Evolutionary conservation across 768 basidiomycete genomes (phyloP).

Genomic region (Gymnopilus dilepis): DNA sequence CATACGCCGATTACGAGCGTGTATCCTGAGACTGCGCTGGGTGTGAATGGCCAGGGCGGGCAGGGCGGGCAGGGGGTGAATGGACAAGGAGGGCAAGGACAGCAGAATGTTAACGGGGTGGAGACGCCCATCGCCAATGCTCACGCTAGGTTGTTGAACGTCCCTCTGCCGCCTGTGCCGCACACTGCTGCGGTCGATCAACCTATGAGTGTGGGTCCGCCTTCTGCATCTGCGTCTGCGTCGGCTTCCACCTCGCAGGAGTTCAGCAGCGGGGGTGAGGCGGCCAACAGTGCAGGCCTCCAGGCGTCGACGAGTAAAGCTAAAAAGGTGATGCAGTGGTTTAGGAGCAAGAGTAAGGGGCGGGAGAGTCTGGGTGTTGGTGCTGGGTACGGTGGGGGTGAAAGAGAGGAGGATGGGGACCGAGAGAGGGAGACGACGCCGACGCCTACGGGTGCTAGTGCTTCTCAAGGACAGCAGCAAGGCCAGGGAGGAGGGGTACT

Average conservation of each 20-base stretch:
- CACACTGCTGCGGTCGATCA: not conserved
- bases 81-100: no score
- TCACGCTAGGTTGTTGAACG: not conserved
- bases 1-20: slow-evolving; percentile 29
- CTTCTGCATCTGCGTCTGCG: not conserved
- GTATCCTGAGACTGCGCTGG: not conserved
- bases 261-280: slow-evolving; percentile 25
- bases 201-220: not conserved
- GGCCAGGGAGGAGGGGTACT: not conserved
- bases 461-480: not conserved
- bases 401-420: slow-evolving; percentile 20
- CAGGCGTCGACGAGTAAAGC: slow-evolving; percentile 86
- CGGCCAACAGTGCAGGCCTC: slow-evolving; percentile 36
- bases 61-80: no score
- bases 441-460: slow-evolving; percentile 33
- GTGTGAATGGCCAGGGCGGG: no score
- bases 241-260: slow-evolving; percentile 29
- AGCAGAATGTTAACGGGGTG: not conserved
- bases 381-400: slow-evolving; percentile 26
- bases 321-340: slow-evolving; percentile 98
- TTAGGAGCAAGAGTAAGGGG: slow-evolving; percentile 74
- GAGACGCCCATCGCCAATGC: slow-evolving; percentile 12
- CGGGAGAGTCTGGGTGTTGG: slow-evolving; percentile 42
- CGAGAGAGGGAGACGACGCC: slow-evolving; percentile 22
- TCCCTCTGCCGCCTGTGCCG: not conserved